Conservation (phyloP, 148 eudicot genomes). For the Diospyros lotus region DNA sequence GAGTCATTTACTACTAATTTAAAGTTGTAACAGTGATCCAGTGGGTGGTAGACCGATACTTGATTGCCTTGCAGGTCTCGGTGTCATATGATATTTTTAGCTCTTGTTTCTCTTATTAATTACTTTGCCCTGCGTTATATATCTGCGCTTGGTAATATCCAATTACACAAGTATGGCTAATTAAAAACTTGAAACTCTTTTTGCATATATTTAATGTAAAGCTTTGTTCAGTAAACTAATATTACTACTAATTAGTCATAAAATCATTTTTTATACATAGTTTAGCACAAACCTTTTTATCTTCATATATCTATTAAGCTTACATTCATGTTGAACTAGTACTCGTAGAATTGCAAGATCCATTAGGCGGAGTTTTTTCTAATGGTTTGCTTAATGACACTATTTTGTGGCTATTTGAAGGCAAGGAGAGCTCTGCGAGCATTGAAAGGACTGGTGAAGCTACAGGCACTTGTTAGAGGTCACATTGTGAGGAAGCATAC, state of each 20-base stretch:
- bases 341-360: too few species aligned
- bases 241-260: too few species aligned
- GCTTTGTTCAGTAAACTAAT: too few species aligned
- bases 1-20: neutral
- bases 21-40: neutral
- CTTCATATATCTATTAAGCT: too few species aligned
- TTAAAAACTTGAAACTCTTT: too few species aligned
- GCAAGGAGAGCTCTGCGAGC: constrained; percentile 85
- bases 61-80: neutral
- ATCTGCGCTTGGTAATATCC: too few species aligned
- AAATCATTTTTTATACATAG: too few species aligned
- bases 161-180: too few species aligned
- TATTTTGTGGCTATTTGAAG: constrained; percentile 23
- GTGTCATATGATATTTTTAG: neutral
- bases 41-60: neutral
- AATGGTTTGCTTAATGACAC: neutral
- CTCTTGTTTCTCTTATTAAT: neutral
- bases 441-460: constrained; percentile 69
- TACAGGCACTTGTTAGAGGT: constrained; percentile 85
- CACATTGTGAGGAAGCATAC: constrained; percentile 70
- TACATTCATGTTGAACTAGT: too few species aligned
- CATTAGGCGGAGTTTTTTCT: neutral
- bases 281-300: too few species aligned
- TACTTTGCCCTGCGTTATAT: neutral
- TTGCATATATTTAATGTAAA: too few species aligned